Evolutionary conservation across 2,329 filamentous ascomycete genomes (phyloP).

Genomic region (Hymenoscyphus salicellus): DNA sequence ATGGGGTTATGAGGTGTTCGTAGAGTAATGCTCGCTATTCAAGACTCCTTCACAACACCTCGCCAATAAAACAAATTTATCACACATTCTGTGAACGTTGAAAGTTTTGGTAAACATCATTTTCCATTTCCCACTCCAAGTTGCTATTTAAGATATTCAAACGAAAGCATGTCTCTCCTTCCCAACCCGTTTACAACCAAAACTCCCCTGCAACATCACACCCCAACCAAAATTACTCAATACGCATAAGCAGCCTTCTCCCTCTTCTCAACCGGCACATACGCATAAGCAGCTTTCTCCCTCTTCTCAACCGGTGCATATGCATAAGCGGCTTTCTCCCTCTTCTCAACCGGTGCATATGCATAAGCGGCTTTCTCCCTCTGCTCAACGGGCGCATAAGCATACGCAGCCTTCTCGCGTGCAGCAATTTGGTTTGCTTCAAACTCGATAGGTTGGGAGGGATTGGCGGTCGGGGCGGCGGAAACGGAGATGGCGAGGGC

Average conservation of each 20-base stretch:
- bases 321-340: background rate
- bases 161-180: background rate
- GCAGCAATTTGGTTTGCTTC: background rate
- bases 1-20: no score
- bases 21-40: no score
- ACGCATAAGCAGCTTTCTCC: background rate
- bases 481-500: background rate
- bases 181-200: background rate
- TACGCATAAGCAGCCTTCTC: background rate
- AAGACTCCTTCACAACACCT: no score
- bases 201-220: background rate
- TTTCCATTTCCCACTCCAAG: background rate
- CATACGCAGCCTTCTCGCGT: background rate
- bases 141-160: background rate
- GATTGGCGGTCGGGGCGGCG: background rate
- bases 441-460: background rate
- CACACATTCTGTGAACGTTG: no score
- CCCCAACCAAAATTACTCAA: background rate
- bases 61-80: no score
- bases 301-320: background rate
- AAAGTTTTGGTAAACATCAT: background rate
- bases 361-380: background rate
- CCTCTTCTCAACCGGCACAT: background rate
- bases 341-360: no score
- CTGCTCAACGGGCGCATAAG: background rate